phyloP scores from a whole-genome alignment of 257 asterid species.

The Rauvolfia tetraphylla region DNA sequence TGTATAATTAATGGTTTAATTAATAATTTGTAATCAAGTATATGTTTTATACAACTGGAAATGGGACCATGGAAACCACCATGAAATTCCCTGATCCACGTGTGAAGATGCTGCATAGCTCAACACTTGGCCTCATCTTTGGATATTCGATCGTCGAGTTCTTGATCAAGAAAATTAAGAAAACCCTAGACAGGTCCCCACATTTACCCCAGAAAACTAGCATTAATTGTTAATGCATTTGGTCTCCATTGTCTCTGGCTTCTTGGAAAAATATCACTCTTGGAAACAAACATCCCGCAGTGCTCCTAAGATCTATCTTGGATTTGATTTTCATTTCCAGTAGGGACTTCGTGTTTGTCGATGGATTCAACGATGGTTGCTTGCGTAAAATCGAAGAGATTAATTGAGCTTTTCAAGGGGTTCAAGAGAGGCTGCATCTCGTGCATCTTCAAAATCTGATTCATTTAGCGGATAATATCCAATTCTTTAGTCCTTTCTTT shows the following conservation, averaged over 20 bases:
- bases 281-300: conserved; percentile 23
- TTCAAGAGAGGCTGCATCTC: background rate
- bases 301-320: conserved; percentile 31
- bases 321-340: conserved; percentile 10
- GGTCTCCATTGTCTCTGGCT: conserved; percentile 30
- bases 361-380: background rate
- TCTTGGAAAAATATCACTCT: conserved; percentile 6
- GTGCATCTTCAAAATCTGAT: no score
- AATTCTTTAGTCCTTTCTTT: background rate
- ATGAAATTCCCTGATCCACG: conserved; percentile 35
- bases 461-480: background rate
- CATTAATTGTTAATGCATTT: conserved; percentile 6
- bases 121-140: conserved; percentile 19
- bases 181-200: conserved; percentile 19
- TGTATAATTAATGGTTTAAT: background rate
- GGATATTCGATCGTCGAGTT: background rate
- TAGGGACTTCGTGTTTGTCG: background rate
- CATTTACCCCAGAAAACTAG: background rate
- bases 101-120: conserved; percentile 39
- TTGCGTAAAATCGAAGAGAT: background rate
- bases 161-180: background rate
- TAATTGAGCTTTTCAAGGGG: background rate
- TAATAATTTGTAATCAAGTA: no score
- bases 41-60: conserved; percentile 25
- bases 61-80: conserved; percentile 31